Conservation (phyloP, 148 eudicot species). For the Drosera capensis region DNA sequence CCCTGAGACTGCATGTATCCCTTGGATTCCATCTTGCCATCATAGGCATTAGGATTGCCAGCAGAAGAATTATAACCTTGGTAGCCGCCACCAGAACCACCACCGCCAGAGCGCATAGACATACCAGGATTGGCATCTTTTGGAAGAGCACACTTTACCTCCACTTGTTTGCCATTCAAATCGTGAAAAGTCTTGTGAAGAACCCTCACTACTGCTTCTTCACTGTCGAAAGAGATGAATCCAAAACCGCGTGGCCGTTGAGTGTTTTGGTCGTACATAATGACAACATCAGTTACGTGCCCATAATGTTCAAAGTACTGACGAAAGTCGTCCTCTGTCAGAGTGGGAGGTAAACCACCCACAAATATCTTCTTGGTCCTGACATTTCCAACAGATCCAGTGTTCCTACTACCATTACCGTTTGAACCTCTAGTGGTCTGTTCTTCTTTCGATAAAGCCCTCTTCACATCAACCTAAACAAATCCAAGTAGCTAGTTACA, state of each 20-base stretch:
- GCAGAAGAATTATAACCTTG: conserved; percentile 56
- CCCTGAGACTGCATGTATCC: conserved; percentile 67
- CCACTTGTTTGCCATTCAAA: conserved; percentile 78
- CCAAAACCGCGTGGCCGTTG: conserved; percentile 95
- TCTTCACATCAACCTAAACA: conserved; percentile 86
- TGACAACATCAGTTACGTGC: conserved; percentile 71
- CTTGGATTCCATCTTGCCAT: conserved; percentile 56
- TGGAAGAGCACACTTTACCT: conserved; percentile 94
- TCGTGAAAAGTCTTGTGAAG: conserved; percentile 80
- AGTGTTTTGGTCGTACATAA: conserved; percentile 92
- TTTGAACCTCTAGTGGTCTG: conserved; percentile 46
- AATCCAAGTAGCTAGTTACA: conserved; percentile 8
- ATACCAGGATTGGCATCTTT: conserved; percentile 81
- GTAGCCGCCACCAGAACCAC: conserved; percentile 17
- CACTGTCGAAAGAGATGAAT: conserved; percentile 74
- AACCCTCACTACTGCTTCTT: conserved; percentile 96
- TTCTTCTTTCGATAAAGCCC: conserved; percentile 88
- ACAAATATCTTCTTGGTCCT: conserved; percentile 95
- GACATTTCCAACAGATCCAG: conserved; percentile 52
- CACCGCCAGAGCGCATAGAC: conserved; percentile 18
- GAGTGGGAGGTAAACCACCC: conserved; percentile 79
- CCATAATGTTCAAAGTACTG: conserved; percentile 86
- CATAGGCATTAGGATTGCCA: conserved; percentile 54
- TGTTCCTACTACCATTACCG: conserved; percentile 28
- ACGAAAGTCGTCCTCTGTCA: conserved; percentile 77